phyloP scores from a whole-genome alignment of 768 basidiomycete genomes.

The Lactifluus volemus region DNA sequence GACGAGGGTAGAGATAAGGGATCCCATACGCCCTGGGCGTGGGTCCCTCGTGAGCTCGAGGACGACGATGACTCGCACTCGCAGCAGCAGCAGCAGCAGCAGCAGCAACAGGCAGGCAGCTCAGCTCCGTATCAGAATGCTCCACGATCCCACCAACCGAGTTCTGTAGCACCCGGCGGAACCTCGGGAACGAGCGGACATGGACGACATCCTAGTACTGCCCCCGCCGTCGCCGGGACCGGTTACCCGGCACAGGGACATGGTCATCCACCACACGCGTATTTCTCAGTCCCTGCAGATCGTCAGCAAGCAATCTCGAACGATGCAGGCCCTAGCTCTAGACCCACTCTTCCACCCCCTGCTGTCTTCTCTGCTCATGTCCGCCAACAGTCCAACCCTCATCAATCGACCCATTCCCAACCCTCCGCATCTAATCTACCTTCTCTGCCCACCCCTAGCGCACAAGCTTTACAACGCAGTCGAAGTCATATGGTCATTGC shows the following conservation, averaged over 20 bases:
- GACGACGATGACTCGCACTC: conserved; percentile 25
- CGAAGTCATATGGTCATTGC: conserved; percentile 18
- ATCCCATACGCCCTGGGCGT: conserved; percentile 63
- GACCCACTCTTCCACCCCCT: conserved; percentile 10
- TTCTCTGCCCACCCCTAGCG: neutral
- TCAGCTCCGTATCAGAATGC: conserved; percentile 9
- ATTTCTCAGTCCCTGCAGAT: conserved; percentile 13
- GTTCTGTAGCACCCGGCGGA: neutral
- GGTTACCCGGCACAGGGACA: conserved; percentile 15
- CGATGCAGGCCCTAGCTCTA: neutral
- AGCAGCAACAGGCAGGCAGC: neutral
- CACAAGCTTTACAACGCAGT: conserved; percentile 7
- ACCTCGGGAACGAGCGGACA: neutral
- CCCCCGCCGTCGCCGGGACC: neutral
- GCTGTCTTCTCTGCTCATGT: conserved; percentile 16
- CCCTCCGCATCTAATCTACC: neutral
- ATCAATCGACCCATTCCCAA: conserved; percentile 7
- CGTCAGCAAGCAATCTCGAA: neutral
- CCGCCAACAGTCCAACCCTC: conserved; percentile 16
- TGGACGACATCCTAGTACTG: neutral
- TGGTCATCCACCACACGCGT: conserved; percentile 1
- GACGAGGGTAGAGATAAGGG: conserved; percentile 29
- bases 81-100: no score
- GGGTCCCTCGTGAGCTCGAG: conserved; percentile 46
- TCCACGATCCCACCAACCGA: conserved; percentile 18